Evolutionary conservation across 1,284 basidiomycete species (phyloP), one percentile per base, ranked within the genome.

Genomic region (Wolfiporia cocos): DNA sequence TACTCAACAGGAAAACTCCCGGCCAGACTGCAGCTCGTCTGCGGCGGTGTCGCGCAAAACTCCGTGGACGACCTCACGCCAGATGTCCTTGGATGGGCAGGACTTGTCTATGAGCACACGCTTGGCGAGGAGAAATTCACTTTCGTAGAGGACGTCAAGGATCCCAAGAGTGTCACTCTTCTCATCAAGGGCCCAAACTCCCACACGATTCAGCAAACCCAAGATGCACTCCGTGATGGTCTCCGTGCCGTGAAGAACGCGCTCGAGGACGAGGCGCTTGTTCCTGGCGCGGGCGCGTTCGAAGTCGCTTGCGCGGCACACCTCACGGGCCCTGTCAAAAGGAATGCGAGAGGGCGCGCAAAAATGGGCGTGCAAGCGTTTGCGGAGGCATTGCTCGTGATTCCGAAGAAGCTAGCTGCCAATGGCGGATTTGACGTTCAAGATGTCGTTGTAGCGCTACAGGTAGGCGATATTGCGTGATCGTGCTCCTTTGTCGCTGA

Each of bases 121-220:
- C 78, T 99, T 20, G 95, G 96, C 52, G 96, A 99, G 67, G 96
- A 99, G 62, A 99, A 99, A 64, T 99, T 80, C 68, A 99, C 96
- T 0, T 99, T 99, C 63, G 76, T 99, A 37, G 96, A 99, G 66
- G 92, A 99, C 50, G 93, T 96, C 63, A 91, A 87, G 66, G 82
- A 88, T 47, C 95, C 96, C n/a, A 94, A 92, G 75, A 89, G 84
- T 48, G 96, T 98, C 29, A 99, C 96, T 5, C 76, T 99, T 43
- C 76, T 99, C 48, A 91, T 99, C 73, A 97, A 97, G 67, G 94
- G 92, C n/a, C 96, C 95, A 44, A 99, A 99, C 66, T 76, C 86
- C 5, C 92, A 99, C 70, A 99, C 95, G 37, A 97, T 88, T 56
- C 81, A 88, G 53, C 96, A 97, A 69, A 95, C 97, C 53, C 90